Percentiles rank a stretch among this genome's conserved stretches.
Conservation (phyloP, 164 flowering plant genomes). For the Amborella trichopoda region DNA sequence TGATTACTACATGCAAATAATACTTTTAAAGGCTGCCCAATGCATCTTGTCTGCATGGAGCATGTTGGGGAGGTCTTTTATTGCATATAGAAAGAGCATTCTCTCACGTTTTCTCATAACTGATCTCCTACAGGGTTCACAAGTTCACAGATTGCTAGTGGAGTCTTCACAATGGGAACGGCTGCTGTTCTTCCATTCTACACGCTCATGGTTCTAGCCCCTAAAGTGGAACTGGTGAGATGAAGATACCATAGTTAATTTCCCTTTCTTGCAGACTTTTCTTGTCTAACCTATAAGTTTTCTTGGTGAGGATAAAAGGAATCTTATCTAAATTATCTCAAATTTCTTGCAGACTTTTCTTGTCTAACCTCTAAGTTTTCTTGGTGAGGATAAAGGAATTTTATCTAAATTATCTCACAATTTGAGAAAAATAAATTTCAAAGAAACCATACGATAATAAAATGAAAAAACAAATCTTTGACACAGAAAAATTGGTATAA, state of each 20-base stretch:
- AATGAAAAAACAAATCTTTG: no score
- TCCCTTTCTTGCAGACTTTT: neutral
- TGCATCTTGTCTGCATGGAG: neutral
- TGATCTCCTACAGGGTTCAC: constrained; percentile 59
- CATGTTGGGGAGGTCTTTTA: no score
- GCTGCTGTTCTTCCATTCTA: constrained; percentile 94
- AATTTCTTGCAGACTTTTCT: neutral
- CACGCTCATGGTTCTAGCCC: constrained; percentile 87
- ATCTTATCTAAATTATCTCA: neutral
- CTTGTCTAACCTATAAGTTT: neutral
- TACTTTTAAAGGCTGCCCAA: neutral
- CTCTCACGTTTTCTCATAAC: no score
- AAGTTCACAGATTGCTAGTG: constrained; percentile 60
- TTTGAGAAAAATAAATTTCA: no score
- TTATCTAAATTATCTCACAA: neutral
- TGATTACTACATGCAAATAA: neutral
- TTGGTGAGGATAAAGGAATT: neutral
- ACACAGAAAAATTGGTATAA: no score
- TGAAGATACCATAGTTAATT: no score
- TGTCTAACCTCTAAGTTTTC: neutral
- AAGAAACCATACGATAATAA: no score
- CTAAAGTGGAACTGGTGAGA: constrained; percentile 59
- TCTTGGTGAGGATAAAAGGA: neutral
- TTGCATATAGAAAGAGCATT: neutral
- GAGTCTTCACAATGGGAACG: constrained; percentile 71